Percentiles rank a stretch among this genome's conserved stretches.
These are phyloP conservation scores for Mycena venus DNA, from an alignment of 768 basidiomycete genomes.

Conservation along the genomic window DNA sequence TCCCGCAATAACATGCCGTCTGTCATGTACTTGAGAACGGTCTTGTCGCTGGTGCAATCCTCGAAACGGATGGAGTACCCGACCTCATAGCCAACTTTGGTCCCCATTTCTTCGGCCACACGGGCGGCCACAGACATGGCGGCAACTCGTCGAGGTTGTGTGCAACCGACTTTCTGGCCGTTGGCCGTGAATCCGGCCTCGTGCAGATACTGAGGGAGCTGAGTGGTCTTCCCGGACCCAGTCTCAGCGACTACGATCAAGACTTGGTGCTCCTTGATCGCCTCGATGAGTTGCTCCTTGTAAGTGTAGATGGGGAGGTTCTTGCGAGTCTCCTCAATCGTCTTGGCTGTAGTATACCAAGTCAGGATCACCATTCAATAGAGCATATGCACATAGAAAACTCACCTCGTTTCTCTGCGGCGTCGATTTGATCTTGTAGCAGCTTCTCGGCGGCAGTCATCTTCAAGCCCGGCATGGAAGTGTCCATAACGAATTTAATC, in stretches of 20 bases:
- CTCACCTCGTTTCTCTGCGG: slow-evolving; percentile 90
- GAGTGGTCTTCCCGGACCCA: slow-evolving; percentile 98
- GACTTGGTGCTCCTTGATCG: slow-evolving; percentile 92
- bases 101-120: slow-evolving; percentile 99
- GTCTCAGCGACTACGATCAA: slow-evolving; percentile 99
- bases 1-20: slow-evolving; percentile 98
- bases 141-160: slow-evolving; percentile 97
- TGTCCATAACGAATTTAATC: slow-evolving; percentile 94
- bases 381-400: slow-evolving; percentile 3
- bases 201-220: slow-evolving; percentile 97
- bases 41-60: slow-evolving; percentile 99
- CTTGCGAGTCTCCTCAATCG: slow-evolving; percentile 95
- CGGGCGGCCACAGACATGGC: slow-evolving; percentile 99
- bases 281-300: slow-evolving; percentile 89
- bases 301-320: slow-evolving; percentile 92
- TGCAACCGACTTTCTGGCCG: slow-evolving; percentile 94
- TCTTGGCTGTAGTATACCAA: slow-evolving; percentile 66
- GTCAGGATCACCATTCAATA: neutral
- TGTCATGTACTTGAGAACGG: slow-evolving; percentile 99
- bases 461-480: slow-evolving; percentile 73
- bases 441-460: slow-evolving; percentile 90
- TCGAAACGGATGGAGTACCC: slow-evolving; percentile 99
- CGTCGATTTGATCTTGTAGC: slow-evolving; percentile 89
- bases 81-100: slow-evolving; percentile 96
- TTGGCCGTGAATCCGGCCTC: slow-evolving; percentile 94